Conservation (phyloP, 257 asterid species). For the Scutellaria minor region DNA sequence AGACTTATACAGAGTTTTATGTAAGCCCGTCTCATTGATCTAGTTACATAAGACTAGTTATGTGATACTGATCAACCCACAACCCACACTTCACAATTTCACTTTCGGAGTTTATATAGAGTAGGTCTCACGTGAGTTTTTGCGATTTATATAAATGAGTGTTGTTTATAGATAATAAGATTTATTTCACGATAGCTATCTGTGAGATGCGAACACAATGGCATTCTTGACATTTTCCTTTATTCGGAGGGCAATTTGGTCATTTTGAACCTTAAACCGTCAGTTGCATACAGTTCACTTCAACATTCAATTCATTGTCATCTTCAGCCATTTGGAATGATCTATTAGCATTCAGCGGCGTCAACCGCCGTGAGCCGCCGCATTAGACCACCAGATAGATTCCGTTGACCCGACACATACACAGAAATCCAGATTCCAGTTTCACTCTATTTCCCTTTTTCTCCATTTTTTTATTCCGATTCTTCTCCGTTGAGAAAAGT, state of each 20-base stretch:
- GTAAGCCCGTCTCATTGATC: no score
- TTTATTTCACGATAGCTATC: no score
- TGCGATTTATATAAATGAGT: no score
- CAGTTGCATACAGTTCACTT: neutral
- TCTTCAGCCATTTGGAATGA: neutral
- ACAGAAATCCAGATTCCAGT: neutral
- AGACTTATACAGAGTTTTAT: no score
- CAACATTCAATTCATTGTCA: neutral
- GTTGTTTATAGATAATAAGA: no score
- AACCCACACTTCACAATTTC: no score
- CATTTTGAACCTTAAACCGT: neutral
- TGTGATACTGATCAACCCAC: no score
- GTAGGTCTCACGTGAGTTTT: no score
- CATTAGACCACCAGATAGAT: neutral
- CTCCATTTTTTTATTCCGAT: neutral
- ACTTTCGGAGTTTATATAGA: no score
- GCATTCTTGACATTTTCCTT: no score
- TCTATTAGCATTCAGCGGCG: constrained; percentile 1
- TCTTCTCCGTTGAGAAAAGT: constrained; percentile 8
- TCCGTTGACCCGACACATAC: neutral
- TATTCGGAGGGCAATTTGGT: neutral
- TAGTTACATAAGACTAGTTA: no score
- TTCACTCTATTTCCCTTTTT: neutral
- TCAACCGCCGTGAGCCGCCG: constrained; percentile 22
- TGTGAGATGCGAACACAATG: no score